These are phyloP conservation scores for Juncus effusus DNA, from an alignment of 176 grass and related monocot species.

Conservation along the genomic window DNA sequence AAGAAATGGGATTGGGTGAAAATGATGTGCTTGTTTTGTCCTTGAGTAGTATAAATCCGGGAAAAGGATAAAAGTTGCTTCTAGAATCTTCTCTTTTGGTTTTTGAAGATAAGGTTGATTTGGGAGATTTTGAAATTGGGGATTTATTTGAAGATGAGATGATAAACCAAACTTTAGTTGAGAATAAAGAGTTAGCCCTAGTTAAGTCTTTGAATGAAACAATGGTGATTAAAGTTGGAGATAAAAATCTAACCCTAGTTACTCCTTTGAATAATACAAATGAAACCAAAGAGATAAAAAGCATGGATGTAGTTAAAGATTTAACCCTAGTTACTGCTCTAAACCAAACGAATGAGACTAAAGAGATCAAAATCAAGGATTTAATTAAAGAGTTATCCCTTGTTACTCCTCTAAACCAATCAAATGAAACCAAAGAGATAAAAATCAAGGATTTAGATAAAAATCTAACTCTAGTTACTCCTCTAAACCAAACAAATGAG, in stretches of 20 bases:
- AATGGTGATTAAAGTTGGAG: not conserved
- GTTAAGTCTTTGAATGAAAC: not conserved
- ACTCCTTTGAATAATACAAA: conserved; percentile 6
- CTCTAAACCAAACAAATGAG: conserved; percentile 11
- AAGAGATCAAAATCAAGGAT: too few relatives aligned
- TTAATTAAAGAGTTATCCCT: not conserved
- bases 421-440: conserved; percentile 8
- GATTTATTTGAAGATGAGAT: not conserved
- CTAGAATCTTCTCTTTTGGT: conserved; percentile 43
- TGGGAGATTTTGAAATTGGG: conserved; percentile 23
- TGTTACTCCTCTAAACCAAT: conserved; percentile 21
- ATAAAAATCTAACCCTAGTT: not conserved
- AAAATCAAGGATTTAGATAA: conserved; percentile 1
- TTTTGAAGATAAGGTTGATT: conserved; percentile 37
- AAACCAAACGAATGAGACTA: too few relatives aligned
- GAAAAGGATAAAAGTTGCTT: conserved; percentile 41
- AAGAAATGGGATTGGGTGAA: conserved; percentile 40
- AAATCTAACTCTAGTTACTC: not conserved
- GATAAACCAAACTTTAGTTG: too few relatives aligned
- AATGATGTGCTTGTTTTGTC: conserved; percentile 43
- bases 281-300: conserved; percentile 8
- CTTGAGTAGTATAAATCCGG: conserved; percentile 47
- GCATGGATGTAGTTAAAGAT: conserved; percentile 5
- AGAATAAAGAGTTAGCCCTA: not conserved
- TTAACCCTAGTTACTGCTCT: not conserved